Percentiles rank a stretch among this genome's conserved stretches.
phyloP scores from a whole-genome alignment of 345 rosid species.

The Salix udensis region DNA sequence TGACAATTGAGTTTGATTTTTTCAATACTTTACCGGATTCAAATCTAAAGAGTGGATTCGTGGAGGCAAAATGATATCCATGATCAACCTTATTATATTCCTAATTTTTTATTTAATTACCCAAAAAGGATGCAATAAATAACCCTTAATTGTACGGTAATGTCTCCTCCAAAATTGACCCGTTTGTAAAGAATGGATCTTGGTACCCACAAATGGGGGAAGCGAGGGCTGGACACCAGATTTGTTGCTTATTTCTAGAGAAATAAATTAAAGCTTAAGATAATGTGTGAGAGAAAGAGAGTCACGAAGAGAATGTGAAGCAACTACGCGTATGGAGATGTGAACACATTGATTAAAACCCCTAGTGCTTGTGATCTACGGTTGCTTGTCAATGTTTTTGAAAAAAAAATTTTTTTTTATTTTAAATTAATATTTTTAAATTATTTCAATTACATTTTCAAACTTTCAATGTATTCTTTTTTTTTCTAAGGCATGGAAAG shows the following conservation, averaged over 20 bases:
- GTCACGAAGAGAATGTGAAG: conserved; percentile 29
- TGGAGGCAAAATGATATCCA: too few relatives aligned
- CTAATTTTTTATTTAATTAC: not conserved
- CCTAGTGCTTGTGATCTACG: not conserved
- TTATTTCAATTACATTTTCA: too few relatives aligned
- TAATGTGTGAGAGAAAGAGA: not conserved
- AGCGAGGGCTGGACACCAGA: not conserved
- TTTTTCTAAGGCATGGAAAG: not conserved
- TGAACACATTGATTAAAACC: conserved; percentile 12
- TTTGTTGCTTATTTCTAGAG: conserved; percentile 3
- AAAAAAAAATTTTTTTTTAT: too few relatives aligned
- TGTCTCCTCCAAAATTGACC: not conserved
- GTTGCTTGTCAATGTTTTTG: too few relatives aligned
- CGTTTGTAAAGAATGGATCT: not conserved
- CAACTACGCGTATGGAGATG: conserved; percentile 10
- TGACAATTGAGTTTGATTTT: not conserved
- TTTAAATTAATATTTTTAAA: too few relatives aligned
- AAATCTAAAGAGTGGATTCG: not conserved
- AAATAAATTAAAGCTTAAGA: conserved; percentile 8
- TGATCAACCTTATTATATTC: not conserved
- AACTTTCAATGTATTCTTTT: not conserved
- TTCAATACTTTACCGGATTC: not conserved
- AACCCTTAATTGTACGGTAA: not conserved
- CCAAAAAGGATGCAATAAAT: not conserved
- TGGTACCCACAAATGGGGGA: not conserved